phyloP scores from a whole-genome alignment of 2,329 filamentous ascomycete species.

The Trichoderma sp. region DNA sequence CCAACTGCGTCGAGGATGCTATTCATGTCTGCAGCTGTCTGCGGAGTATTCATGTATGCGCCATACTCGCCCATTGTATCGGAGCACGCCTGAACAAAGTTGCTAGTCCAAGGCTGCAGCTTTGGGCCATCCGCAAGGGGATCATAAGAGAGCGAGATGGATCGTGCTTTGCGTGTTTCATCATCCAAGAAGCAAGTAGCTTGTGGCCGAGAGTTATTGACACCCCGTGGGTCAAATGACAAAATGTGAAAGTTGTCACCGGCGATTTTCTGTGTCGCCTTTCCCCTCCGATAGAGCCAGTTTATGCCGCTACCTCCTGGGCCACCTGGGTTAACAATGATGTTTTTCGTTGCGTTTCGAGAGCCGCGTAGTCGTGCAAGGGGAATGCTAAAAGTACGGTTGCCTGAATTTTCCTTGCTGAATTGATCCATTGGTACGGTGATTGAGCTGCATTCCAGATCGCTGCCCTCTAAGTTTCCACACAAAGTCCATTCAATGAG shows the following conservation, averaged over 20 bases:
- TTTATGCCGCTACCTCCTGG: conserved; percentile 43
- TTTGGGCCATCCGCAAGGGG: conserved; percentile 37
- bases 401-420: conserved; percentile 31
- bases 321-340: conserved; percentile 48
- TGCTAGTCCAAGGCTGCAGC: conserved; percentile 43
- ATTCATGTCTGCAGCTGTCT: conserved; percentile 52
- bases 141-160: background rate
- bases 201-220: background rate
- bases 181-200: background rate
- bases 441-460: conserved; percentile 42
- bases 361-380: background rate
- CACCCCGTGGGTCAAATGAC: conserved; percentile 31
- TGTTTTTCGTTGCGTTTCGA: conserved; percentile 35
- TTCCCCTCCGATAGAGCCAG: conserved; percentile 33
- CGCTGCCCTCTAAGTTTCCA: conserved; percentile 35
- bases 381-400: conserved; percentile 17
- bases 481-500: conserved; percentile 40
- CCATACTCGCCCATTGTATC: conserved; percentile 46
- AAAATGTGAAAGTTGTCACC: conserved; percentile 47
- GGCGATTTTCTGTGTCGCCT: conserved; percentile 32
- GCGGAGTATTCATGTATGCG: conserved; percentile 47
- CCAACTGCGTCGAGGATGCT: conserved; percentile 44
- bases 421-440: conserved; percentile 49
- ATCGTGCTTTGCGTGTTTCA: background rate
- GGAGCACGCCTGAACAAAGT: conserved; percentile 40